Base-by-base conservation (phyloP, 257 asterid species). In the Rehmannia glutinosa region DNA sequence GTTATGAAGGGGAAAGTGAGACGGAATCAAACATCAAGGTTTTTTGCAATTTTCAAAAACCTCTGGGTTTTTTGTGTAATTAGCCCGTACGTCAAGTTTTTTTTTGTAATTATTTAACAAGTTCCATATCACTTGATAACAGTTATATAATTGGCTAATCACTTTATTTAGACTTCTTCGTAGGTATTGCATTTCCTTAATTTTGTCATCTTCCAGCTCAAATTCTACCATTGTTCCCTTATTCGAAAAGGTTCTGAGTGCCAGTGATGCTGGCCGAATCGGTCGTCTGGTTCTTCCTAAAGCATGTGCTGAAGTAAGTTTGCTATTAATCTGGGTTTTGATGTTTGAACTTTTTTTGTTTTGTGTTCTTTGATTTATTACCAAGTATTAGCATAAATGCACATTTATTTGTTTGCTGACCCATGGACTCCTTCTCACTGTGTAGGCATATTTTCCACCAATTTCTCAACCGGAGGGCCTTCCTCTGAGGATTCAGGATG, bases 271-370 rank as follows among this genome's bases (percentile, higher is more conserved):
- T 21, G 98, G 98, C 64, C 86, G 98, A 76, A 90, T 93, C 8
- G 97, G 98, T 49, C 98, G 96, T 64, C 82, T 93, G 77, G 98
- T 93, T 83, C 98, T 93, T 73, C 98, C 97, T 65, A 93, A 93
- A 86, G 98, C 98, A 57, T 93, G 98, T 77, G 99, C 99, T 45
- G 99, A 93, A 84, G 98, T 90, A 75, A 68, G 89, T 75, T 75
- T 66, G 70, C 47, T 47, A 13, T 53, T 75, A 5, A 32, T 64
- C 62, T 65, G 38, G 47, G 57, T 46, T 49, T 8, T 69, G 41
- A 27, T 38, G 30, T 51, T 75, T 30, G 41, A 55, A 49, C 38
- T n/a, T n/a, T 16, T 58, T 35, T 38, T 62, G 24, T 5, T 24
- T 36, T 46, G 5, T 30, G 17, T 23, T 33, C 30, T n/a, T 43